A percentile compares a stretch with the other conserved stretches of the same genome.
These are phyloP conservation scores for Microdochium trichocladiopsis DNA, from an alignment of 2,329 filamentous ascomycete species.

Conservation along the genomic window DNA sequence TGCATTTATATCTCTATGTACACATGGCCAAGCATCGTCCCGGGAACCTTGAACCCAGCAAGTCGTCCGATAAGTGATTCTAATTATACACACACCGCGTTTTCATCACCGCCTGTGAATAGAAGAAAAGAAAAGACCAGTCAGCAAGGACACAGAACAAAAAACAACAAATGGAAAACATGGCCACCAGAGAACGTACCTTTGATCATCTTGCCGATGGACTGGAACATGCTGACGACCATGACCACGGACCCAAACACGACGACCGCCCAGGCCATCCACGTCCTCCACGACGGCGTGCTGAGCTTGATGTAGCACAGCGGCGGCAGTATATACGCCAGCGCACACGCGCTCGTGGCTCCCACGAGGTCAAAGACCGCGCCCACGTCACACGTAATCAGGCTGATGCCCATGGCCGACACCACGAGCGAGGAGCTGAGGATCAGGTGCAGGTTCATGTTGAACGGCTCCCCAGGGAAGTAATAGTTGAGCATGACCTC, in stretches of 20 bases:
- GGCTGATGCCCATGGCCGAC: slow-evolving; percentile 65
- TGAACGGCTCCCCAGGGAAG: slow-evolving; percentile 64
- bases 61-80: not conserved
- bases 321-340: slow-evolving; percentile 93
- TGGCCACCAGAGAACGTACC: slow-evolving; percentile 32
- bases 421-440: slow-evolving; percentile 82
- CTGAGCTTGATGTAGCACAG: slow-evolving; percentile 93
- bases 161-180: no score
- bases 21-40: not conserved
- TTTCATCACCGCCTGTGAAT: not conserved
- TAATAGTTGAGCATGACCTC: slow-evolving; percentile 92
- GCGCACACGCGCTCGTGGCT: slow-evolving; percentile 84
- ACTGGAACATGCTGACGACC: slow-evolving; percentile 70
- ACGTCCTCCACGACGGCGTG: slow-evolving; percentile 66
- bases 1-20: not conserved
- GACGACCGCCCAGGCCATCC: slow-evolving; percentile 64
- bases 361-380: slow-evolving; percentile 94
- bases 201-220: slow-evolving; percentile 58
- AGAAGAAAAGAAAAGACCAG: not conserved
- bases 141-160: not conserved
- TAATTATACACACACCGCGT: not conserved
- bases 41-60: not conserved
- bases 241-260: slow-evolving; percentile 76
- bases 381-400: slow-evolving; percentile 89
- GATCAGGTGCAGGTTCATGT: slow-evolving; percentile 76